Evolutionary conservation across 495 filamentous ascomycete genomes (phyloP), one percentile per base, ranked within the genome.

Genomic region (Aspergillus heteromorphus): DNA sequence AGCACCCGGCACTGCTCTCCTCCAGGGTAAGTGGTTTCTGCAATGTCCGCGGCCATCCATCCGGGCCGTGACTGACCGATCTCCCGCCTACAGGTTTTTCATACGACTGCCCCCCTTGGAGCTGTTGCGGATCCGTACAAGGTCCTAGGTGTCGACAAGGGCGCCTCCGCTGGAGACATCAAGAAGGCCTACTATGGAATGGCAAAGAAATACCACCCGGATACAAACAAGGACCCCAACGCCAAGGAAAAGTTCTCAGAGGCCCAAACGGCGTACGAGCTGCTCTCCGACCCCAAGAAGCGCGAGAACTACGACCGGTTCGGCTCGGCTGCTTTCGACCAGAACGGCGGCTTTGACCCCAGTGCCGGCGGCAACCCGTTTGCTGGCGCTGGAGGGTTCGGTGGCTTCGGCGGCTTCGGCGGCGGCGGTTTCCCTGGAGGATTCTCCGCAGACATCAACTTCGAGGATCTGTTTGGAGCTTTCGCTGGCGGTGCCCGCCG

Each of bases 121-220:
- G 84, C 88, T 3, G 80, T 84, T 18, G 81, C 87, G 62, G 85
- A 98, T 63, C 93, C 93, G 7, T 98, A 98, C 68, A 82, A 81
- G 50, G 74, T 85, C 27, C 84, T 98, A 31, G 93, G 92, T n/a
- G 86, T 98, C 13, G 75, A 77, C 53, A 92, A 89, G 66, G 76
- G 67, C 38, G 89, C 93, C 13, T 86, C 89, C n/a, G 70, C 88
- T 5, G 66, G 83, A 51, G 95, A 97, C 6, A 96, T 98, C 63
- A 98, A 98, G 66, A 97, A 97, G 71, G 92, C 93, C 2, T 98
- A 98, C 76, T 98, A 98, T 69, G 86, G 90, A 49, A 75, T 96
- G 56, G 93, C 93, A n/a, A 97, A 97, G 73, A 97, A 97, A 66
- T 98, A 84, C 66, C 93, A 98, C 63, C 93, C 93, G 7, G 93